These are phyloP conservation scores for Noccaea caerulescens DNA, from an alignment of 345 rosid species.

Conservation along the genomic window DNA sequence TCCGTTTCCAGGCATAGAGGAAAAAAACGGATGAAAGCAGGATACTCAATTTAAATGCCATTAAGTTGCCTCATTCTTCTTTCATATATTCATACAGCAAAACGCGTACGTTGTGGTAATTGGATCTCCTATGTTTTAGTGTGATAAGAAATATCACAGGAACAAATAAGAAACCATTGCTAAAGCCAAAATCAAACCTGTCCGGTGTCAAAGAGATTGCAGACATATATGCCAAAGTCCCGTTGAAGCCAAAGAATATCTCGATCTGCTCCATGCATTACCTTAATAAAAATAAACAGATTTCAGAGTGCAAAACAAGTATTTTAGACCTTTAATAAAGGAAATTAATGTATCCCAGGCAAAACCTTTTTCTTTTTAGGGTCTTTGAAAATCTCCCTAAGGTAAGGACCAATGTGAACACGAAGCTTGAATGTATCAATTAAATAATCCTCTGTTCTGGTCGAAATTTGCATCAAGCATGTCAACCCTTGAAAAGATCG, in stretches of 20 bases:
- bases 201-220: conserved; percentile 99
- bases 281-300: conserved; percentile 55
- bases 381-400: conserved; percentile 94
- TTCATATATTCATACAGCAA: not conserved
- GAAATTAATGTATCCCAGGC: conserved; percentile 17
- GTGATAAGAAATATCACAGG: not conserved
- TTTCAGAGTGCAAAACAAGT: conserved; percentile 39
- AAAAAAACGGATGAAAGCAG: not conserved
- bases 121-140: conserved; percentile 7
- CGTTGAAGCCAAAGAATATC: conserved; percentile 97
- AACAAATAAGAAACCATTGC: not conserved
- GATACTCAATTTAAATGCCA: conserved; percentile 15
- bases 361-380: conserved; percentile 89
- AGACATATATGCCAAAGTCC: conserved; percentile 93
- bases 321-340: conserved; percentile 15
- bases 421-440: conserved; percentile 89
- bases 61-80: conserved; percentile 15
- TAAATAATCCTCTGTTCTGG: conserved; percentile 88
- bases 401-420: conserved; percentile 82
- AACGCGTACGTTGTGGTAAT: conserved; percentile 2
- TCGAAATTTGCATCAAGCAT: conserved; percentile 98
- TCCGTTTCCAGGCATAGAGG: conserved; percentile 4
- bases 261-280: conserved; percentile 97
- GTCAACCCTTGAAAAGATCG: conserved; percentile 98
- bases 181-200: conserved; percentile 61